Evolutionary conservation across 495 filamentous ascomycete species (phyloP), one percentile per base, ranked within the genome.

Genomic region (Tuber borchii): DNA sequence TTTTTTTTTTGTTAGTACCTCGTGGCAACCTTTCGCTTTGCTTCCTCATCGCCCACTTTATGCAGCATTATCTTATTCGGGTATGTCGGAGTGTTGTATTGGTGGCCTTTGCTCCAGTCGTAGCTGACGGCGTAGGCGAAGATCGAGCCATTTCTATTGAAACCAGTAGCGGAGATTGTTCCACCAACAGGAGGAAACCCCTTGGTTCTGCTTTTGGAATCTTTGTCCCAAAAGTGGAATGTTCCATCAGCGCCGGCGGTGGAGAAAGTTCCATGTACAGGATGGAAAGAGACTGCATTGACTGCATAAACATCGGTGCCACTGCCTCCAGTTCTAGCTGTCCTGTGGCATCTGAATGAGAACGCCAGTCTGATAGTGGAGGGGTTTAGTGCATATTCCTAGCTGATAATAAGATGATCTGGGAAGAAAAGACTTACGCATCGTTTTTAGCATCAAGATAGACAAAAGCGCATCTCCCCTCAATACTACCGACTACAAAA

Each of bases 111-210:
- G 82, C 91, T 92, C 94, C 94, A 97, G 85, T 97, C 94, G 80
- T 97, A 97, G 80, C 92, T 94, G 43, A 96, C 88, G 9, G 93
- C 91, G 81, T 97, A 97, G 26, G 93, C 94, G 82, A 97, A 96
- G 78, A 95, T 92, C 79, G 86, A 89, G 70, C 93, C 94, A 72
- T 85, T 89, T 70, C 88, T 85, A 83, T 91, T 92, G 87, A 97
- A 97, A 10, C 86, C 89, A 16, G 90, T 92, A 48, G 90, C 89
- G 19, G 91, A 89, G 84, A 97, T 94, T 70, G 90, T 90, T 9
- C 91, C 93, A 31, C 92, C 91, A 20, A 93, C 92, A 48, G 89
- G 87, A n/a, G 93, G 93, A 82, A 95, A 97, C 20, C 92, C 92
- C 84, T 94, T 96, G 40, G 97, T 87, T 43, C 93, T 88, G 83